phyloP scores from a whole-genome alignment of 306 rosid genomes.

The Castanea crenata region DNA sequence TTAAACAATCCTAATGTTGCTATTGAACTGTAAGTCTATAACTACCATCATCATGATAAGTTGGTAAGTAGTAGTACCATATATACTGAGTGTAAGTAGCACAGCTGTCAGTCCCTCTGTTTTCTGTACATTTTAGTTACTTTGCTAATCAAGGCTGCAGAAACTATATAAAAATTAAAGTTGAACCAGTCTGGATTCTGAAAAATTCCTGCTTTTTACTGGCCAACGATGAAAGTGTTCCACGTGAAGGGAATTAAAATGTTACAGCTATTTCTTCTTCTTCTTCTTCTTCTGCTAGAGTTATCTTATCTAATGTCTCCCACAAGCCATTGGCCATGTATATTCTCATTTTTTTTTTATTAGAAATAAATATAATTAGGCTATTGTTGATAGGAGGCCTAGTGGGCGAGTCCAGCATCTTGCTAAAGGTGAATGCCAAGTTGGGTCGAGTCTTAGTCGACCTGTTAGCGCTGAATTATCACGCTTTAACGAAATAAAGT shows the following conservation, averaged over 20 bases:
- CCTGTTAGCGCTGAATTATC: rapidly evolving
- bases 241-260: no score
- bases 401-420: no score
- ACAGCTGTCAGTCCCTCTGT: constrained; percentile 8
- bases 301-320: no score
- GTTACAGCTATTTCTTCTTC: no score
- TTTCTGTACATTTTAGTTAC: neutral
- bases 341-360: no score
- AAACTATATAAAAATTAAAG: neutral
- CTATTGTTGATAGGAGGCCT: no score
- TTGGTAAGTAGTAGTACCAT: constrained; percentile 25
- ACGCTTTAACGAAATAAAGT: no score
- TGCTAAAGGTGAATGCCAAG: no score
- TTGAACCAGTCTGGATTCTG: neutral
- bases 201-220: neutral
- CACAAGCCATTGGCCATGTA: no score
- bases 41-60: constrained; percentile 16
- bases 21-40: constrained; percentile 5
- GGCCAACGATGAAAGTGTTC: neutral
- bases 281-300: no score
- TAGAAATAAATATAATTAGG: no score
- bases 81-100: neutral
- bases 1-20: constrained; percentile 16
- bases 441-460: no score
- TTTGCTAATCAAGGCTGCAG: constrained; percentile 3